phyloP scores from a whole-genome alignment of 129 eudicot species.

The Flaveria bidentis region DNA sequence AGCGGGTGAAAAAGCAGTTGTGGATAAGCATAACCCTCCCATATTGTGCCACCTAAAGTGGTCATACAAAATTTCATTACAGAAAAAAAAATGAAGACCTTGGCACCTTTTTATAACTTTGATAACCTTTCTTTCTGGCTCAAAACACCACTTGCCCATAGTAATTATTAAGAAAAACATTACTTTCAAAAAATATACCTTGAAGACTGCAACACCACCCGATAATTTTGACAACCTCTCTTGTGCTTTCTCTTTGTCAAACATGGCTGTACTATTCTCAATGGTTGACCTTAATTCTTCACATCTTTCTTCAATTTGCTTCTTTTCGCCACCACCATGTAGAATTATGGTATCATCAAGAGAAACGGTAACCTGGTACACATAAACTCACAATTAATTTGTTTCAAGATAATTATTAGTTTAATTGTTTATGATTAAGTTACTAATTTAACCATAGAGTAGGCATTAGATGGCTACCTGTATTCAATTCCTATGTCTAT shows the following conservation, averaged over 20 bases:
- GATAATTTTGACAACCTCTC: conserved; percentile 89
- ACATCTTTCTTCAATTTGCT: conserved; percentile 86
- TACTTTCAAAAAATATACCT: conserved; percentile 42
- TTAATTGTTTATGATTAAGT: not conserved
- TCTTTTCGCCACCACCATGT: conserved; percentile 91
- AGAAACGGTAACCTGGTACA: conserved; percentile 77
- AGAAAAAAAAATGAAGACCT: not conserved
- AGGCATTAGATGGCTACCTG: not conserved
- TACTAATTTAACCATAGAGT: not conserved
- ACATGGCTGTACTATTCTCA: conserved; percentile 67
- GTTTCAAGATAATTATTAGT: not conserved
- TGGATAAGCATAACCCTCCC: not conserved
- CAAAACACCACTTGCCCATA: not conserved
- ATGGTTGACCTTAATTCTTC: conserved; percentile 73
- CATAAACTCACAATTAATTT: not conserved
- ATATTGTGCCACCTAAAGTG: not conserved
- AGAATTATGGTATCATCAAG: conserved; percentile 87
- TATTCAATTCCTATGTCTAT: not conserved
- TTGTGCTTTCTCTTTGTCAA: conserved; percentile 97
- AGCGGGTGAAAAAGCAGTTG: not conserved
- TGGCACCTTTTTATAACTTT: not conserved
- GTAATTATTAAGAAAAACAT: not conserved
- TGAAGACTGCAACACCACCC: conserved; percentile 96
- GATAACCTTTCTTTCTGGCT: not conserved
- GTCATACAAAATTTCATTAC: not conserved